Base-by-base conservation (phyloP, 2,329 filamentous ascomycete species). In the Aureobasidium mangrovei region DNA sequence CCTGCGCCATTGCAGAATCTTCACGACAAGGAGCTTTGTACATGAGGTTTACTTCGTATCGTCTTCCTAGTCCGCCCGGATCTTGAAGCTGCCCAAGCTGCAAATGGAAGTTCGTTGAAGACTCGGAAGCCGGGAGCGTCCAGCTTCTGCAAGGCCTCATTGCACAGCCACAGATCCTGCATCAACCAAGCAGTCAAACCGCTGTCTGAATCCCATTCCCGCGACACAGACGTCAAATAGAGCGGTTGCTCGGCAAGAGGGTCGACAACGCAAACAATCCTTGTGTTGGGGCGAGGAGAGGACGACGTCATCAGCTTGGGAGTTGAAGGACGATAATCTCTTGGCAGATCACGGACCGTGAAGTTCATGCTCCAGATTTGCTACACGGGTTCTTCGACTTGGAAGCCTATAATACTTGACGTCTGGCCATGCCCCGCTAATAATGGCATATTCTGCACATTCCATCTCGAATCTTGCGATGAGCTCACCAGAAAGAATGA, bases 161-260 rank as follows among this genome's bases (percentile, higher is more conserved):
- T 52, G 47, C 38, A 28, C 38, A 52, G 47, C 47, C 47, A 28
- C 42, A 33, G 47, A 28, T 32, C 38, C 29, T 40, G 28, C n/a
- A 28, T 29, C 18, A 26, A 33, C 41, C 18, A 35, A 35, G 24
- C 5, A 28, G 46, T 3, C 27, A 49, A 26, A 40, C 29, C n/a
- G 29, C n/a, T 31, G 35, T 40, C 6, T 40, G 46, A 40, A 12
- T 40, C 18, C 18, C 18, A 18, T 36, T 8, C 26, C 7, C 4
- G 18, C 3, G 28, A 29, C 47, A 52, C 36, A 51, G n/a, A 52
- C 36, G 47, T 41, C 47, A 52, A 36, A 52, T 28, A 24, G 27
- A 35, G 41, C 47, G 47, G 47, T 52, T 42, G 47, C 47, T 42
- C 47, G 47, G 47, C 47, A 52, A 49, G 38, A 42, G 31, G 39